Evolutionary conservation across 164 flowering plant genomes (phyloP).

Genomic region (Euptelea pleiosperma): DNA sequence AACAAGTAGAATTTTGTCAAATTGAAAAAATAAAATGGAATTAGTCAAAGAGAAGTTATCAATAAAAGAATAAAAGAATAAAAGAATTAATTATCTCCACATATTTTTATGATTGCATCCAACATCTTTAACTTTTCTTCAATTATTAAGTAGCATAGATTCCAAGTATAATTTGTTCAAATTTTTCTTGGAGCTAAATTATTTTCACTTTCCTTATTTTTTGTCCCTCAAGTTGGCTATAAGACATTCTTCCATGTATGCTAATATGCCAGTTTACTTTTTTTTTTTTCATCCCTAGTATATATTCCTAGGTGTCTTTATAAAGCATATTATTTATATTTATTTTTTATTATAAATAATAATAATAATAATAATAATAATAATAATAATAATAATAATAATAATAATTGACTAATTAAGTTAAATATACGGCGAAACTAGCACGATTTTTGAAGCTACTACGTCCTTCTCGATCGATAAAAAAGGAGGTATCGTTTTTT

Average conservation of each 20-base stretch:
- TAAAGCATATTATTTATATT: neutral
- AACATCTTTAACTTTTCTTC: constrained; percentile 3
- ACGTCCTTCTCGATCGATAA: no score
- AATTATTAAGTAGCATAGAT: constrained; percentile 17
- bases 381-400: no score
- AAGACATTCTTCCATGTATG: neutral
- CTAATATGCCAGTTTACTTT: neutral
- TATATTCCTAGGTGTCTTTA: neutral
- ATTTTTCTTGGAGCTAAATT: neutral
- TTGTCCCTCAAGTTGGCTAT: constrained; percentile 1
- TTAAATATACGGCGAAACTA: no score
- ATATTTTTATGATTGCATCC: neutral
- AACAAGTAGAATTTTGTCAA: no score
- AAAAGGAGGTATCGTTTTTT: no score
- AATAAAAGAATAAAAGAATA: neutral
- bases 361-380: no score
- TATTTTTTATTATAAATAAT: no score
- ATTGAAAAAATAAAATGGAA: no score
- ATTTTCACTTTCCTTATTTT: neutral
- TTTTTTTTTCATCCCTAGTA: neutral
- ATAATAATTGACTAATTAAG: no score
- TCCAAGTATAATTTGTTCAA: neutral
- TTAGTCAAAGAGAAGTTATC: neutral
- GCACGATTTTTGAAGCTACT: no score
- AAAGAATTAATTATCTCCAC: neutral